Conservation (phyloP, 148 eudicot species). For the Rhododendron williamsianum region DNA sequence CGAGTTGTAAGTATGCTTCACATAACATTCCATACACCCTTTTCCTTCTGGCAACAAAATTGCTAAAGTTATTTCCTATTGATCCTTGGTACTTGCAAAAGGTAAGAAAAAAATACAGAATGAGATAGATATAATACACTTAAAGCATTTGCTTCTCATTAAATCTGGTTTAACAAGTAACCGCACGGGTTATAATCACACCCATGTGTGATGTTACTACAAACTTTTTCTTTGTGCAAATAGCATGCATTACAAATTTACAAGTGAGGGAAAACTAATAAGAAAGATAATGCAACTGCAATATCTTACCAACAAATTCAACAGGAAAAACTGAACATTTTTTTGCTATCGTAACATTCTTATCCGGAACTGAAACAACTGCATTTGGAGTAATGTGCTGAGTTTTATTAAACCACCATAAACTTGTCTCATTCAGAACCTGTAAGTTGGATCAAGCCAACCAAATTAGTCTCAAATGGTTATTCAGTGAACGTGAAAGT, state of each 20-base stretch:
- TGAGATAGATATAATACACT: background rate
- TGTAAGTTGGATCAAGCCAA: constrained; percentile 19
- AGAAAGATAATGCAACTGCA: background rate
- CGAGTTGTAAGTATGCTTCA: background rate
- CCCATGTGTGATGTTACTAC: background rate
- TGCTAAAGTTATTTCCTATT: background rate
- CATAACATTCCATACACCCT: background rate
- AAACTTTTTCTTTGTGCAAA: background rate
- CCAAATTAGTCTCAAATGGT: background rate
- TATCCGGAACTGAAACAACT: constrained; percentile 69
- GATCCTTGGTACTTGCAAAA: background rate
- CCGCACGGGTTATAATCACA: background rate
- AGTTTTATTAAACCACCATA: constrained; percentile 94
- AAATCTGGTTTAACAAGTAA: background rate
- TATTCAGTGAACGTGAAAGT: background rate
- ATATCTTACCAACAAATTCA: constrained; percentile 88
- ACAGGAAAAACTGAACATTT: constrained; percentile 94
- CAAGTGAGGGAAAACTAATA: background rate
- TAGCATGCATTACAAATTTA: background rate
- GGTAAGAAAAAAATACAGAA: background rate
- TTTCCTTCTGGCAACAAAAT: background rate
- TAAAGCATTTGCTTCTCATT: background rate
- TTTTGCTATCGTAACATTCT: constrained; percentile 88
- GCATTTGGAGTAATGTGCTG: constrained; percentile 82
- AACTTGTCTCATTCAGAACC: constrained; percentile 94